phyloP scores from a whole-genome alignment of 192 early-diverging fungal genomes.

The Rhizoclosmatium globosum region DNA sequence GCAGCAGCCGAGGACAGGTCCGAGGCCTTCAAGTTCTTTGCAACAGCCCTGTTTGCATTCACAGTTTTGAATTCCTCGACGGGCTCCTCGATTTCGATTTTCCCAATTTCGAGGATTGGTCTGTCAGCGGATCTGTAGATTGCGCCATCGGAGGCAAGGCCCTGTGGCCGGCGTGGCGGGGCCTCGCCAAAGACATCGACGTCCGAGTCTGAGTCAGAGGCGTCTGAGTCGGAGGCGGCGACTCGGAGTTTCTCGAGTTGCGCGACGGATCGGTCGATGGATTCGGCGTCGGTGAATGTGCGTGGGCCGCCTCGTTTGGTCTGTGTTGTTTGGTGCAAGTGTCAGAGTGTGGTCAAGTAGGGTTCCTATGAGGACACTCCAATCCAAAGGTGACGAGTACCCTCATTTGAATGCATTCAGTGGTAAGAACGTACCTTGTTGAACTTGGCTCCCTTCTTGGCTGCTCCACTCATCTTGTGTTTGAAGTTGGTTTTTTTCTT shows the following conservation, averaged over 20 bases:
- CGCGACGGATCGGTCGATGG: not conserved
- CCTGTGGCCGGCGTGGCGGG: not conserved
- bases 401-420: not conserved
- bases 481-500: not conserved
- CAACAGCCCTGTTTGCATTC: slow-evolving; percentile 50
- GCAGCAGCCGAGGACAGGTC: slow-evolving; percentile 27
- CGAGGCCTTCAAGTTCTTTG: slow-evolving; percentile 46
- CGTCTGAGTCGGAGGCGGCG: slow-evolving; percentile 7
- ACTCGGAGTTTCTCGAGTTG: slow-evolving; percentile 1
- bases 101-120: slow-evolving; percentile 12
- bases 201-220: not conserved
- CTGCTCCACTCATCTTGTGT: not conserved
- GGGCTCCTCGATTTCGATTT: slow-evolving; percentile 24
- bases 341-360: slow-evolving; percentile 10
- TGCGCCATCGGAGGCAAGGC: not conserved
- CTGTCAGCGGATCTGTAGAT: slow-evolving; percentile 11
- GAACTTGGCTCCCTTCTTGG: slow-evolving; percentile 13
- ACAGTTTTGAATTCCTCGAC: slow-evolving; percentile 35
- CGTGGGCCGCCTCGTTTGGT: slow-evolving; percentile 32
- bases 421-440: slow-evolving; percentile 19
- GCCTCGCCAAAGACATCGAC: slow-evolving; percentile 7
- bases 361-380: not conserved
- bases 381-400: no score
- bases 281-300: slow-evolving; percentile 13
- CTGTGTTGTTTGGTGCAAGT: not conserved